phyloP scores from a whole-genome alignment of 164 flowering plant genomes.

The Nymphaea colorata region DNA sequence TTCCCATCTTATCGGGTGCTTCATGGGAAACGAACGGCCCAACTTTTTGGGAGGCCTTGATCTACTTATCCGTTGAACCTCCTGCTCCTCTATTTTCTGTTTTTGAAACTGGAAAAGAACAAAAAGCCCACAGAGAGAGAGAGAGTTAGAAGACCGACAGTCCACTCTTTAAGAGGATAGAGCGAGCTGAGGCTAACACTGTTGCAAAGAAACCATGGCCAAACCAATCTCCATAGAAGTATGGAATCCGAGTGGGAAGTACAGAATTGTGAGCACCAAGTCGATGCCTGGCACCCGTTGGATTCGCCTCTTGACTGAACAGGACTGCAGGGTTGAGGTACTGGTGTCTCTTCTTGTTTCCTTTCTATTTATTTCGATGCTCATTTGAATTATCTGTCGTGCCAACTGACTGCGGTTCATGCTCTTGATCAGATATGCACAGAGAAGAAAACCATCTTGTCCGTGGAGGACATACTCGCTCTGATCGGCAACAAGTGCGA shows the following conservation, averaged over 20 bases:
- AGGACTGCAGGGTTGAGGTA: conserved; percentile 91
- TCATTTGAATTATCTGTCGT: background rate
- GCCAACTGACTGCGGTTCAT: background rate
- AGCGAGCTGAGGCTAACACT: no score
- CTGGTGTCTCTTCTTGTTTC: background rate
- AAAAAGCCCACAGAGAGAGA: background rate
- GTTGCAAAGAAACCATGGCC: conserved; percentile 34
- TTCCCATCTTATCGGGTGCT: background rate
- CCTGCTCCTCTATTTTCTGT: no score
- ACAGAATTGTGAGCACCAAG: conserved; percentile 91
- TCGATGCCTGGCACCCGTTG: conserved; percentile 97
- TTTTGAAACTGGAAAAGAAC: background rate
- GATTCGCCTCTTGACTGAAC: conserved; percentile 79
- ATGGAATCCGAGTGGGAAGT: conserved; percentile 84
- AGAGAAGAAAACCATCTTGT: conserved; percentile 75
- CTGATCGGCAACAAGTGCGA: conserved; percentile 84
- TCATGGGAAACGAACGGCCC: background rate
- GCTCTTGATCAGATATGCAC: conserved; percentile 58
- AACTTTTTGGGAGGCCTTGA: background rate
- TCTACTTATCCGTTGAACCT: background rate
- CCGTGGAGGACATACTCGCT: conserved; percentile 85
- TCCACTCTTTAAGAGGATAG: no score
- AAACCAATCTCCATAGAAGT: conserved; percentile 82
- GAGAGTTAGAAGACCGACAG: background rate
- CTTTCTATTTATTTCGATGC: background rate